Base-by-base conservation (phyloP, 2,329 filamentous ascomycete species). In the Neofusicoccum ribis region DNA sequence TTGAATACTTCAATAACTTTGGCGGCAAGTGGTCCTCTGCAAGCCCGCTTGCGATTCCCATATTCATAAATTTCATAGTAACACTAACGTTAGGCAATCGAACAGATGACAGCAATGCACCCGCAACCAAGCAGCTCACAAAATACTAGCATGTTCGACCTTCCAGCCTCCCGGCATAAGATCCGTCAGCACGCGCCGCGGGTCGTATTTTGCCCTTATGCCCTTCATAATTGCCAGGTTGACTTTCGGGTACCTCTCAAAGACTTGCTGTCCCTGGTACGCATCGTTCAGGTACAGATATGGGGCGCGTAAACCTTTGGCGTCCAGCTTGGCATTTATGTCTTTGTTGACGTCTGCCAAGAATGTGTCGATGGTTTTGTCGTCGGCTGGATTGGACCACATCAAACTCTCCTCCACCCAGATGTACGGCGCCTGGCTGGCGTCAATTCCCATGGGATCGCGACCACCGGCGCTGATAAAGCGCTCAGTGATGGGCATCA, bases 161-260 rank as follows among this genome's bases (percentile, higher is more conserved):
- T 72, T 71, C 67, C 68, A 72, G 2, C 70, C 71, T 11, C 70
- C 70, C 15, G 68, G 67, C 65, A 72, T 68, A 17, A 72, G 34
- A 12, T 70, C 62, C 0, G 70, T 70, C 31, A 73, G 76, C 0
- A 73, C 65, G 20, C 68, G 69, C 2, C 67, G 63, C 2, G 72
- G 72, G 63, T 78, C 75, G 44, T 76, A 76, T 63, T 72, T 71
- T 1, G 62, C 60, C 50, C 75, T 73, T 47, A 76, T 71, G 36
- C 52, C 17, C 58, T 74, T 68, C 61, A 77, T 47, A 37, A 65
- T 69, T 51, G 66, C 61, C 52, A 77, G 37, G 65, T 77, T 76
- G 2, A 64, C 62, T 14, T 70, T 70, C 27, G 70, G 72, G 54
- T 76, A 77, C 43, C 70, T 68, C 12, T 69, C 63, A 23, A 73